phyloP scores from a whole-genome alignment of 2,329 filamentous ascomycete species.

The Thielaviopsis ethacetica region DNA sequence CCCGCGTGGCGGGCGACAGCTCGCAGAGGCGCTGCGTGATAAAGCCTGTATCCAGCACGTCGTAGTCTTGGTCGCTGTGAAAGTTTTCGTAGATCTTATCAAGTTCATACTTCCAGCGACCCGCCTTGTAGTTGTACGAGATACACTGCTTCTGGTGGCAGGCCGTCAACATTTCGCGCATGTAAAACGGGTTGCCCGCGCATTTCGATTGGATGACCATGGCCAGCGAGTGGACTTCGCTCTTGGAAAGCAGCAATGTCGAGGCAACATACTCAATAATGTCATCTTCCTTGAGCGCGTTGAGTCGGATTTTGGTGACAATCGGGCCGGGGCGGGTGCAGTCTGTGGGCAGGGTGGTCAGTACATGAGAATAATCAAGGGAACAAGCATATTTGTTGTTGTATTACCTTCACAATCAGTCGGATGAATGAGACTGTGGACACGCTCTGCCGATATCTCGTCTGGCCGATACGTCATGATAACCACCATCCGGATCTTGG shows the following conservation, averaged over 20 bases:
- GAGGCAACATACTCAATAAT: conserved; percentile 68
- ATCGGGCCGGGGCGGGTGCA: conserved; percentile 30
- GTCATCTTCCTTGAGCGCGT: conserved; percentile 60
- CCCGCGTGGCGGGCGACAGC: conserved; percentile 54
- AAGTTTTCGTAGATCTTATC: conserved; percentile 80
- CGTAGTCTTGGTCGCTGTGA: conserved; percentile 58
- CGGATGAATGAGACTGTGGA: conserved; percentile 38
- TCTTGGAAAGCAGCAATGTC: conserved; percentile 57
- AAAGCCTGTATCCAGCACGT: conserved; percentile 69
- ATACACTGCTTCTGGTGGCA: conserved; percentile 78
- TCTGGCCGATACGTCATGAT: conserved; percentile 62
- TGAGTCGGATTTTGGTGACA: conserved; percentile 54
- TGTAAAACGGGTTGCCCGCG: conserved; percentile 76
- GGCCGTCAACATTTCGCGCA: conserved; percentile 76
- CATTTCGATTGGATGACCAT: conserved; percentile 82
- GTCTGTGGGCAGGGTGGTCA: conserved; percentile 19
- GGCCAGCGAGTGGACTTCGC: conserved; percentile 61
- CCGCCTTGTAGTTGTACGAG: conserved; percentile 76
- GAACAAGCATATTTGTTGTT: background rate
- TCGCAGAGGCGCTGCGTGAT: conserved; percentile 64
- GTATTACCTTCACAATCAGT: conserved; percentile 33
- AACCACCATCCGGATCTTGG: conserved; percentile 66
- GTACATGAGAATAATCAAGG: background rate
- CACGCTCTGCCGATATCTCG: conserved; percentile 39
- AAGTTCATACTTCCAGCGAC: conserved; percentile 69